Conservation (phyloP, 2,329 filamentous ascomycete genomes). For the Sporothrix pseudoabietina region DNA sequence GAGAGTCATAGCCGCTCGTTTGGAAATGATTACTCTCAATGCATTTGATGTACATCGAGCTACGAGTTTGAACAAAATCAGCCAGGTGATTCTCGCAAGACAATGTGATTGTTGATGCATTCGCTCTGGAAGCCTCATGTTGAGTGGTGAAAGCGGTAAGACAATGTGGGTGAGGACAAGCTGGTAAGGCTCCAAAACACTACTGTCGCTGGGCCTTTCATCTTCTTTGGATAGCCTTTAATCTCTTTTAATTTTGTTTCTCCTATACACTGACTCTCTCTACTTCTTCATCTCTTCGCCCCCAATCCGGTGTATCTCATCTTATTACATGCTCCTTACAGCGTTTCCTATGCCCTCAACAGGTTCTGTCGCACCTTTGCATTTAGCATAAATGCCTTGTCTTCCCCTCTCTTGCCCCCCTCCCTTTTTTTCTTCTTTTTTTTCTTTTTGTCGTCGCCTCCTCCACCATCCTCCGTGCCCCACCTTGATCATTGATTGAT, state of each 20-base stretch:
- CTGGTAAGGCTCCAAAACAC: not conserved
- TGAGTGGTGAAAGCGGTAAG: not conserved
- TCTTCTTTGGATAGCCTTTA: not conserved
- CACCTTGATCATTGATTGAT: not conserved
- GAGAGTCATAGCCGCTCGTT: not conserved
- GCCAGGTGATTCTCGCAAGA: too few relatives aligned
- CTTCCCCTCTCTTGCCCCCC: conserved; percentile 8
- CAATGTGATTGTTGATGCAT: not conserved
- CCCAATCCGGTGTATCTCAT: not conserved
- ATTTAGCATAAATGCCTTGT: conserved; percentile 27
- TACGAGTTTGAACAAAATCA: not conserved
- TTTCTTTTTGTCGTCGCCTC: not conserved
- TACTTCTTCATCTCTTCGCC: not conserved
- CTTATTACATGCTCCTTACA: not conserved
- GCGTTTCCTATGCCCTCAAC: not conserved
- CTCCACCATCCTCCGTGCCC: not conserved
- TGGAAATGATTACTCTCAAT: not conserved
- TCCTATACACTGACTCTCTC: not conserved
- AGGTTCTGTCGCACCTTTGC: conserved; percentile 21
- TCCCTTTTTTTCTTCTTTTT: not conserved
- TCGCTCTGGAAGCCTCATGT: not conserved
- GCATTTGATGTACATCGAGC: too few relatives aligned
- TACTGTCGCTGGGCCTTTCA: not conserved
- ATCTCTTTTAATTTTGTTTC: not conserved
- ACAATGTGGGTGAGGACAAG: not conserved